Evolutionary conservation across 106 monocot species (phyloP).

Genomic region (Ottelia alismoides): DNA sequence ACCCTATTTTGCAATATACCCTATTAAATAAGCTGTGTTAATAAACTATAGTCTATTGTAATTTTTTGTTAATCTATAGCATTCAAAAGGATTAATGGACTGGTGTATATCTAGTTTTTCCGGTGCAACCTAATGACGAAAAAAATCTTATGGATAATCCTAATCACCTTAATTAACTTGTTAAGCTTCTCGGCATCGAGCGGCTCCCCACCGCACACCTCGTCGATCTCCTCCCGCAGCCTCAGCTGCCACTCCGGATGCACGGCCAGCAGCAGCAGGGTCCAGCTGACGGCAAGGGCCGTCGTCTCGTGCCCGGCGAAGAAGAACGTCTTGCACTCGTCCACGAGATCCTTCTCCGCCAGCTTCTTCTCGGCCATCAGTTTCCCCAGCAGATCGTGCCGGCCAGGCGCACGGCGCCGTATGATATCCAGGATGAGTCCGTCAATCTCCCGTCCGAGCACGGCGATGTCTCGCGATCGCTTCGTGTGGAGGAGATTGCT

Average conservation of each 20-base stretch:
- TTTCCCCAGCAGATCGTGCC: constrained; percentile 48
- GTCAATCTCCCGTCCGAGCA: constrained; percentile 45
- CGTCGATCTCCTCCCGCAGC: constrained; percentile 43
- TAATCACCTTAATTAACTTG: too few relatives aligned
- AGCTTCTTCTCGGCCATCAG: constrained; percentile 60
- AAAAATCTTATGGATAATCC: constrained; percentile 13
- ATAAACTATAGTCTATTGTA: too few relatives aligned
- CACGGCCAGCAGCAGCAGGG: too few relatives aligned
- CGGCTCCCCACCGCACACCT: constrained; percentile 39
- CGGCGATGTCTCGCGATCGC: constrained; percentile 54
- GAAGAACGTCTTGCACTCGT: constrained; percentile 92
- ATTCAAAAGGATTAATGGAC: too few relatives aligned
- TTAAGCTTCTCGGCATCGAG: too few relatives aligned
- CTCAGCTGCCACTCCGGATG: too few relatives aligned
- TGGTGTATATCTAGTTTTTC: constrained; percentile 18
- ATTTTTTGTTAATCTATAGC: too few relatives aligned
- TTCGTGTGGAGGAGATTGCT: too few relatives aligned
- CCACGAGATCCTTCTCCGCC: constrained; percentile 43
- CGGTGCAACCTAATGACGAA: constrained; percentile 51
- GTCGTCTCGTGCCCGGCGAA: constrained; percentile 89
- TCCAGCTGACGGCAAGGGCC: constrained; percentile 58
- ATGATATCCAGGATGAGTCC: constrained; percentile 53
- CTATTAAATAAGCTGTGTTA: too few relatives aligned
- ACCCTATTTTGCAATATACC: too few relatives aligned
- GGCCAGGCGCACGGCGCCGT: constrained; percentile 35